Percentiles rank a stretch among this genome's conserved stretches.
phyloP scores from a whole-genome alignment of 768 basidiomycete species.

The Austroboletus festivus region DNA sequence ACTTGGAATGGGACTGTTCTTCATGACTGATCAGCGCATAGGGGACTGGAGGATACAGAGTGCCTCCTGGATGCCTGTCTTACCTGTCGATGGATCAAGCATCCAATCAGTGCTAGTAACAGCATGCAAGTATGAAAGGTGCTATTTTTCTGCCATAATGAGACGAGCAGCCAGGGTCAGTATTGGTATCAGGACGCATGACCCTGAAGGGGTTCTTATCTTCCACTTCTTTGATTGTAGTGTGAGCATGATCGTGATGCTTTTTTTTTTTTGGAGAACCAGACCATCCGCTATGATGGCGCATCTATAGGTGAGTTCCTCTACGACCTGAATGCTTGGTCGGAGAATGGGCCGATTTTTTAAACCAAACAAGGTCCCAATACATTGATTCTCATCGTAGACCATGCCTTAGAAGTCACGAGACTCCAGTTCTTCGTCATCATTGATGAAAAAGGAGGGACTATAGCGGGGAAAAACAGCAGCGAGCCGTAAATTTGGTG shows the following conservation, averaged over 20 bases:
- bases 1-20: background rate
- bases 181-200: constrained; percentile 18
- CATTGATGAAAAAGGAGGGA: background rate
- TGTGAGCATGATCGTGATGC: too few relatives aligned
- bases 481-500: background rate
- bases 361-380: constrained; percentile 42
- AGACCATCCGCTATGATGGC: constrained; percentile 31
- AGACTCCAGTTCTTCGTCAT: background rate
- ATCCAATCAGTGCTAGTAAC: constrained; percentile 35
- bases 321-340: constrained; percentile 4
- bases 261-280: too few relatives aligned
- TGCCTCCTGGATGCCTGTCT: constrained; percentile 28
- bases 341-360: constrained; percentile 37
- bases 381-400: constrained; percentile 26
- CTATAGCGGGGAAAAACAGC: background rate
- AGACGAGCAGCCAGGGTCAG: constrained; percentile 11
- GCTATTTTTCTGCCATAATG: constrained; percentile 27
- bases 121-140: constrained; percentile 40
- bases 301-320: background rate
- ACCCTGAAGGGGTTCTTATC: background rate
- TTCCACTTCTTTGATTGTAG: too few relatives aligned
- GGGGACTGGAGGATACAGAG: constrained; percentile 35
- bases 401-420: background rate
- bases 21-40: constrained; percentile 20
- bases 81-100: constrained; percentile 40